Evolutionary conservation across 2,329 filamentous ascomycete species (phyloP).

Genomic region (Myrmaecium sp.): DNA sequence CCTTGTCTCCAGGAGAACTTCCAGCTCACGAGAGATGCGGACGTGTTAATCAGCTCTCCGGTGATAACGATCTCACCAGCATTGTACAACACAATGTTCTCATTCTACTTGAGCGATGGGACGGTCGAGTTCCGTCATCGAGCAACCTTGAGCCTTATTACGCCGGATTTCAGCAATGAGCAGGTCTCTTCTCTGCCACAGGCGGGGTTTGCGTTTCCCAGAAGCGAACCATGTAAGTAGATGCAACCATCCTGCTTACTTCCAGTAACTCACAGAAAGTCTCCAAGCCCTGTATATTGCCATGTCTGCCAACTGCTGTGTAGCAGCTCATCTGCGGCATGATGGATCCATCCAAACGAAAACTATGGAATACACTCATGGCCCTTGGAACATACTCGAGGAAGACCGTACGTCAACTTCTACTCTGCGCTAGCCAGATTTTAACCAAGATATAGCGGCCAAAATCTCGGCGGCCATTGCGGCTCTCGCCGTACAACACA

Average conservation of each 20-base stretch:
- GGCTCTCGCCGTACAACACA: constrained; percentile 24
- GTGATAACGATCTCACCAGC: constrained; percentile 51
- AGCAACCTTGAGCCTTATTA: constrained; percentile 51
- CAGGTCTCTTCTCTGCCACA: constrained; percentile 56
- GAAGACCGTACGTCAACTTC: constrained; percentile 5
- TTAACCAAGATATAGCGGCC: neutral
- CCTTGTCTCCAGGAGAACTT: constrained; percentile 19
- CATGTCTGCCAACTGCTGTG: constrained; percentile 31
- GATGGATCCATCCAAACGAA: constrained; percentile 26
- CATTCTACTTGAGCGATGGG: constrained; percentile 63
- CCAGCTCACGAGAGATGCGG: constrained; percentile 39
- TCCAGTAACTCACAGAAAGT: too few species aligned
- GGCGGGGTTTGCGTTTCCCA: constrained; percentile 56
- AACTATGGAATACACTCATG: constrained; percentile 23
- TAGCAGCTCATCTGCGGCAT: constrained; percentile 25
- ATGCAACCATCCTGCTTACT: constrained; percentile 5
- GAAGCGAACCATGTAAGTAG: constrained; percentile 45
- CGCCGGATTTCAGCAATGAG: constrained; percentile 44
- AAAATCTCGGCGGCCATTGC: constrained; percentile 19
- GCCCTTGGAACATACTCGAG: constrained; percentile 8
- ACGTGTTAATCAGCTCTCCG: constrained; percentile 52
- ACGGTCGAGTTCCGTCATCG: constrained; percentile 67
- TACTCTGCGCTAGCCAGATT: neutral
- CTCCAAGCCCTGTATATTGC: constrained; percentile 21
- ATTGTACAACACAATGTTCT: constrained; percentile 54